Percentiles rank a stretch among this genome's conserved stretches.
These are phyloP conservation scores for Trypanosoma grayi DNA, from an alignment of 208 protist genomes.

Conservation along the genomic window DNA sequence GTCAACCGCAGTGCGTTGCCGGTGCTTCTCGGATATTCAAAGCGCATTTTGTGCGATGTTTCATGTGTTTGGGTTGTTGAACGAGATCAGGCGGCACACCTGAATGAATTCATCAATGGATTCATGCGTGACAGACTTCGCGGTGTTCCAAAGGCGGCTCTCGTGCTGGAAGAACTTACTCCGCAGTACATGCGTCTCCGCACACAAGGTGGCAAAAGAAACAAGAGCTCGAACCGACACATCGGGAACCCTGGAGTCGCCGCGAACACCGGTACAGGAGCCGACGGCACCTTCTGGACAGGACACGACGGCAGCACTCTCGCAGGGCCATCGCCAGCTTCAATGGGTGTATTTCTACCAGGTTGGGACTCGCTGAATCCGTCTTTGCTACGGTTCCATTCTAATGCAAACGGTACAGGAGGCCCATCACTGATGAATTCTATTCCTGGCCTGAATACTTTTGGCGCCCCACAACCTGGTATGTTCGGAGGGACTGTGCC, in stretches of 20 bases:
- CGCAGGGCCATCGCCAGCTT: neutral
- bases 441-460: slow-evolving; percentile 2
- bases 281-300: neutral
- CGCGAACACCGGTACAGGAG: neutral
- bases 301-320: neutral
- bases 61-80: slow-evolving; percentile 75
- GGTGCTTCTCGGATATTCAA: slow-evolving; percentile 57
- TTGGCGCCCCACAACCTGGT: neutral
- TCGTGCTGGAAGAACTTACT: slow-evolving; percentile 76
- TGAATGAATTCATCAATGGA: slow-evolving; percentile 51
- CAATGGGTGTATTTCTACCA: slow-evolving; percentile 14
- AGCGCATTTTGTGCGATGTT: slow-evolving; percentile 77
- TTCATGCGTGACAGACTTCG: slow-evolving; percentile 63
- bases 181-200: slow-evolving; percentile 28
- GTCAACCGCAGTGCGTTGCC: slow-evolving; percentile 55
- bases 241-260: neutral
- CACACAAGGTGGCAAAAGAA: neutral
- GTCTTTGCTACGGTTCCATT: neutral
- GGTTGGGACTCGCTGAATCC: neutral
- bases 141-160: slow-evolving; percentile 70
- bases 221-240: neutral
- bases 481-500: neutral
- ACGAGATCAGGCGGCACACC: slow-evolving; percentile 25
- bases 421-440: neutral
- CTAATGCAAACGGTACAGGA: neutral